These are phyloP conservation scores for Colletotrichum sp. DNA, from an alignment of 2,329 filamentous ascomycete species.

Conservation along the genomic window DNA sequence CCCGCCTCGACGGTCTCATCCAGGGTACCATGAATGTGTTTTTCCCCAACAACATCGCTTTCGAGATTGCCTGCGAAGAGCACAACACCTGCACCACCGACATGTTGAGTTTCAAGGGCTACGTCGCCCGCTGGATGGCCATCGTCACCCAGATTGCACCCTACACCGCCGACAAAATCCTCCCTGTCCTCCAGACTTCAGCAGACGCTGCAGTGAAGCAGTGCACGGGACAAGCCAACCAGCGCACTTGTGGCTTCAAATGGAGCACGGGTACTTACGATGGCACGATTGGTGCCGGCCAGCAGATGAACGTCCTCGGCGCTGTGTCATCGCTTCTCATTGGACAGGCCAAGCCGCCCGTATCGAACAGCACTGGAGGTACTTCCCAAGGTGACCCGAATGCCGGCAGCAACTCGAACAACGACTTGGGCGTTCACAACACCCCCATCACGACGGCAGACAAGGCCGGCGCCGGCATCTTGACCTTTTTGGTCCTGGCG, in stretches of 20 bases:
- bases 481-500: conserved; percentile 50
- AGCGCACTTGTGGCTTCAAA: conserved; percentile 57
- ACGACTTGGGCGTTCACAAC: conserved; percentile 31
- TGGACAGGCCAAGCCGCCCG: conserved; percentile 40
- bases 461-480: conserved; percentile 51
- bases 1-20: conserved; percentile 46
- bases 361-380: conserved; percentile 55
- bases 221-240: conserved; percentile 55
- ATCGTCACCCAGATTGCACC: conserved; percentile 59
- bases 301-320: conserved; percentile 64
- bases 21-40: conserved; percentile 47
- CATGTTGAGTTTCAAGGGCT: conserved; percentile 68
- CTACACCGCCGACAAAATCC: conserved; percentile 53
- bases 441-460: conserved; percentile 47
- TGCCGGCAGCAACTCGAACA: conserved; percentile 42
- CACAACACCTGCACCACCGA: conserved; percentile 64
- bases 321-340: conserved; percentile 60
- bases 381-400: conserved; percentile 49
- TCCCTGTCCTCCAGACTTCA: conserved; percentile 55
- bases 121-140: conserved; percentile 62
- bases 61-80: conserved; percentile 65
- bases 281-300: conserved; percentile 60
- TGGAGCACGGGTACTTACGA: conserved; percentile 59
- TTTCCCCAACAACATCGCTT: conserved; percentile 61
- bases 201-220: conserved; percentile 58